Evolutionary conservation across 1,284 basidiomycete genomes (phyloP).

Genomic region (Macrocystidia cucumis): DNA sequence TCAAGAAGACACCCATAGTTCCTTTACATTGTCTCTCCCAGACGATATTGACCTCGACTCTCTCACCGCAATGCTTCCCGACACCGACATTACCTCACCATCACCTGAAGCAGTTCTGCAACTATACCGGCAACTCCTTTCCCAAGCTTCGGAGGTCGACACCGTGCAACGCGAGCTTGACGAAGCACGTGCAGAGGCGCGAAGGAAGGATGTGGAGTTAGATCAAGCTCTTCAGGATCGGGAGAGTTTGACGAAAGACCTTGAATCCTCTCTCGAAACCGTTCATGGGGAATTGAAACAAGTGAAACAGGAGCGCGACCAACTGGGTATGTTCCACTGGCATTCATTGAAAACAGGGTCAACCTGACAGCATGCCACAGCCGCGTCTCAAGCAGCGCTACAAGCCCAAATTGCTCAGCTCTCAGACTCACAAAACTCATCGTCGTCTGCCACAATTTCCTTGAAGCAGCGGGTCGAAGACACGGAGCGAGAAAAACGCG

Average conservation of each 20-base stretch:
- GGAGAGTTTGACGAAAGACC: conserved; percentile 48
- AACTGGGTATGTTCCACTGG: conserved; percentile 46
- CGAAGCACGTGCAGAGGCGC: conserved; percentile 51
- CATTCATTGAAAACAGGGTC: conserved; percentile 7
- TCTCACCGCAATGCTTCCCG: conserved; percentile 44
- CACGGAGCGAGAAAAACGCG: conserved; percentile 73
- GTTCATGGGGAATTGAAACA: conserved; percentile 45
- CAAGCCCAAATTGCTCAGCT: conserved; percentile 47
- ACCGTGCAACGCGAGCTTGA: conserved; percentile 51
- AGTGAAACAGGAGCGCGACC: conserved; percentile 52
- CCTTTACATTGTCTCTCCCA: conserved; percentile 24
- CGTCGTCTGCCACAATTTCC: conserved; percentile 50
- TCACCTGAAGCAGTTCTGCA: conserved; percentile 49
- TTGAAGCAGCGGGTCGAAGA: conserved; percentile 59
- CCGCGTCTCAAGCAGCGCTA: conserved; percentile 39
- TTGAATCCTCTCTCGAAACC: conserved; percentile 41
- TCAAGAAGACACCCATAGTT: conserved; percentile 17
- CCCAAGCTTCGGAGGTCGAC: conserved; percentile 48
- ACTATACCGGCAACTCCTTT: conserved; percentile 54
- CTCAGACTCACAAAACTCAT: conserved; percentile 45
- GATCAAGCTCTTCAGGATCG: conserved; percentile 74
- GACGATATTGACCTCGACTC: conserved; percentile 56
- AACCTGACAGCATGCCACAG: conserved; percentile 25
- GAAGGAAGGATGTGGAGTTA: conserved; percentile 67
- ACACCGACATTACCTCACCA: conserved; percentile 45